Evolutionary conservation across 257 asterid species (phyloP).

Genomic region (Rehmannia glutinosa): DNA sequence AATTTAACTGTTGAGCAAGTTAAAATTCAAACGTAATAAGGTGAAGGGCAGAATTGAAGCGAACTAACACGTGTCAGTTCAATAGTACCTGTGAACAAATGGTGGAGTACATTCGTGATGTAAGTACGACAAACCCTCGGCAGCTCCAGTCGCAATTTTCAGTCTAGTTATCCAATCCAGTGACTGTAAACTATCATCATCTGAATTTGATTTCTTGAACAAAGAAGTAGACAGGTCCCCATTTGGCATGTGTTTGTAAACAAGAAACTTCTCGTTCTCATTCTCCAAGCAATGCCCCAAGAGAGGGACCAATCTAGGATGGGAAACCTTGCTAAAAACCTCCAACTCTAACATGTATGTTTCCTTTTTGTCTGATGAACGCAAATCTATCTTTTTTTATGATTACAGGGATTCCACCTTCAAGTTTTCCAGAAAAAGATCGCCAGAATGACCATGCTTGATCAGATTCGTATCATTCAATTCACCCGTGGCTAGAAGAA

Average conservation of each 20-base stretch:
- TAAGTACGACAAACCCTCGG: constrained; percentile 79
- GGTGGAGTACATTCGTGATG: constrained; percentile 93
- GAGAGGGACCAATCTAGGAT: constrained; percentile 75
- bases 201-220: constrained; percentile 60
- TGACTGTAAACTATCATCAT: constrained; percentile 67
- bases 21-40: too few species aligned
- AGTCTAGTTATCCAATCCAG: constrained; percentile 97
- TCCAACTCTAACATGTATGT: constrained; percentile 58
- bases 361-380: constrained; percentile 56
- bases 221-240: constrained; percentile 79
- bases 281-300: constrained; percentile 92
- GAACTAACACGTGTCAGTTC: not conserved
- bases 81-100: constrained; percentile 82
- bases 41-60: not conserved
- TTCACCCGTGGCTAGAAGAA: constrained; percentile 70
- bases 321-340: constrained; percentile 64
- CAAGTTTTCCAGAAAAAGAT: constrained; percentile 70
- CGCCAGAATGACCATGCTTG: constrained; percentile 85
- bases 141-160: constrained; percentile 91
- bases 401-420: constrained; percentile 68
- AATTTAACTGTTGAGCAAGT: too few species aligned
- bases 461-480: constrained; percentile 52
- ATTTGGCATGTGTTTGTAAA: constrained; percentile 81
- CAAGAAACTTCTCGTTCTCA: constrained; percentile 73
- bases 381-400: constrained; percentile 62